These are phyloP conservation scores for Chaetomium cochliodes DNA, from an alignment of 495 filamentous ascomycete genomes.

Conservation along the genomic window DNA sequence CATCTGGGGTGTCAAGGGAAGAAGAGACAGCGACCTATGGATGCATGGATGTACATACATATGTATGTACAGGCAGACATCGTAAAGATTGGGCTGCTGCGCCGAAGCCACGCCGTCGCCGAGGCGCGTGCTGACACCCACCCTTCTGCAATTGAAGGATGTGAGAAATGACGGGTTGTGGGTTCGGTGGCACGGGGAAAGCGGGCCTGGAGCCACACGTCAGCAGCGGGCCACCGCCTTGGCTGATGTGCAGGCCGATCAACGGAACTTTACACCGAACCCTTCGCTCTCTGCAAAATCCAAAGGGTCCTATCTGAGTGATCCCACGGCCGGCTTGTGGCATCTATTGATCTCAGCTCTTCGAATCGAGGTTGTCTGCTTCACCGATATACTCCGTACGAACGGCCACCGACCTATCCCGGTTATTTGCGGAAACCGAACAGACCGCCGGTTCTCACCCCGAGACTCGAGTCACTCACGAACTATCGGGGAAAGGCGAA, in stretches of 20 bases:
- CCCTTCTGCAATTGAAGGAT: background rate
- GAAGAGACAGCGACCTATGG: too few species aligned
- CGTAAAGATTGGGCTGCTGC: background rate
- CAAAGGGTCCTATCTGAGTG: too few species aligned
- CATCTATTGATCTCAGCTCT: too few species aligned
- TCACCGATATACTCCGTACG: too few species aligned
- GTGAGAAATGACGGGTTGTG: slow-evolving; percentile 1
- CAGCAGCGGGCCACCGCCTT: background rate
- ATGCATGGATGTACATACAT: background rate
- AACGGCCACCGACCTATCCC: too few species aligned
- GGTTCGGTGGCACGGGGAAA: slow-evolving; percentile 3
- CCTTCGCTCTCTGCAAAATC: background rate
- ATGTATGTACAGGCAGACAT: background rate
- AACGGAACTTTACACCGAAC: background rate
- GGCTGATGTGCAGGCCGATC: background rate
- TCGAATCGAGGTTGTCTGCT: too few species aligned
- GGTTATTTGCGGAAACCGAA: background rate
- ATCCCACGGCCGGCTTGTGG: too few species aligned
- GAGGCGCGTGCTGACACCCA: background rate
- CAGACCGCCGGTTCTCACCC: background rate
- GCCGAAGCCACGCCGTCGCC: background rate
- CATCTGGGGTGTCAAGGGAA: too few species aligned
- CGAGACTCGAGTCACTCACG: too few species aligned
- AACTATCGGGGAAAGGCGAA: background rate
- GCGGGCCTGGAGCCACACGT: background rate